Evolutionary conservation across 1,284 basidiomycete species (phyloP).

Genomic region (Inonotus obliquus): DNA sequence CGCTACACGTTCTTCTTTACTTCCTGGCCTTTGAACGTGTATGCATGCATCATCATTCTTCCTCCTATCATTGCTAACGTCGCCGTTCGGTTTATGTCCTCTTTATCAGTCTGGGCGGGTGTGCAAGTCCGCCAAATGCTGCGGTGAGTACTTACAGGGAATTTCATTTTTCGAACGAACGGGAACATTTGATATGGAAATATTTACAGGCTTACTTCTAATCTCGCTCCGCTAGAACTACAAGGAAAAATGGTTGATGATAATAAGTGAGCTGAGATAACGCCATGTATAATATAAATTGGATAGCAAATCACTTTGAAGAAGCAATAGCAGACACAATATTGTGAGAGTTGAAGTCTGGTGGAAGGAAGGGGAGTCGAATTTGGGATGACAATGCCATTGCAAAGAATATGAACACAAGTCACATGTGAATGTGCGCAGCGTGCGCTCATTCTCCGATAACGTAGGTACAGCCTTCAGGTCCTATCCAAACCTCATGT

Average conservation of each 20-base stretch:
- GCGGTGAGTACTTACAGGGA: conserved; percentile 42
- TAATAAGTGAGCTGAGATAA: background rate
- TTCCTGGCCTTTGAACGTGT: conserved; percentile 71
- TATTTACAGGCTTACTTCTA: background rate
- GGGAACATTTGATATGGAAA: no score
- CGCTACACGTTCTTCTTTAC: conserved; percentile 70
- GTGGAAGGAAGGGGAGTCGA: no score
- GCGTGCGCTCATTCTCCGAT: conserved; percentile 27
- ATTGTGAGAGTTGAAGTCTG: no score
- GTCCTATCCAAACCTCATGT: conserved; percentile 33
- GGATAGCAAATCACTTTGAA: no score
- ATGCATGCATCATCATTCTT: conserved; percentile 24
- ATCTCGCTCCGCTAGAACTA: background rate
- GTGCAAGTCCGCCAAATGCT: conserved; percentile 65
- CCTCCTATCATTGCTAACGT: background rate
- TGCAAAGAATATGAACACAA: no score
- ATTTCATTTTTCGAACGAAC: no score
- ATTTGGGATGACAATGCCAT: no score
- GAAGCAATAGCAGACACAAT: no score
- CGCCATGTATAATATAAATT: no score
- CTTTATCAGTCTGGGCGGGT: conserved; percentile 52
- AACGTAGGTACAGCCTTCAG: conserved; percentile 30
- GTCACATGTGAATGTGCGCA: background rate
- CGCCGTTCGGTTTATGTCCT: background rate
- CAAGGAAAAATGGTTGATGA: background rate